Conservation (phyloP, 371 early-diverging fungal species). For the Catenaria anguillulae region DNA sequence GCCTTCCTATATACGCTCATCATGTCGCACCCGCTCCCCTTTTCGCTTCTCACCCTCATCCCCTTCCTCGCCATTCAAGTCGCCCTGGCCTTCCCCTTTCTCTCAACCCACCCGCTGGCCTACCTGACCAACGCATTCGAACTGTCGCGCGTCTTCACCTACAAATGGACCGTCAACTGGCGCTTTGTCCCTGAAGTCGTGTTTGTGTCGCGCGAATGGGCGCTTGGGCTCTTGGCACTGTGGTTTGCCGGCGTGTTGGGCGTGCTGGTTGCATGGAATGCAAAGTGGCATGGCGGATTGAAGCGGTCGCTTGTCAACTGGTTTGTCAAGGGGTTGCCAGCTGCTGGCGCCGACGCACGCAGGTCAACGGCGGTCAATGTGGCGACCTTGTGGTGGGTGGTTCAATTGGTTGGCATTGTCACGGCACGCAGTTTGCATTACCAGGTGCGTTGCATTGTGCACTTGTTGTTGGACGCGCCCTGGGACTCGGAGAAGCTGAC, state of each 20-base stretch:
- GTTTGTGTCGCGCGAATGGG: conserved; percentile 46
- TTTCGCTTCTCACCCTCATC: conserved; percentile 20
- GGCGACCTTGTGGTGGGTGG: conserved; percentile 41
- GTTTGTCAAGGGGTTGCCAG: conserved; percentile 6
- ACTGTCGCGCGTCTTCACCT: conserved; percentile 63
- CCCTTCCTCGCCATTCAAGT: conserved; percentile 30
- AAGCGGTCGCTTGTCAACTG: conserved; percentile 6
- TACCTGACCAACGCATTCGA: conserved; percentile 74
- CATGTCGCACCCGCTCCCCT: not conserved
- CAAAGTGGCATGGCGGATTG: conserved; percentile 21
- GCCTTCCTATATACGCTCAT: conserved; percentile 37
- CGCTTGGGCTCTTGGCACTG: conserved; percentile 31
- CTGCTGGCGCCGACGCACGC: not conserved
- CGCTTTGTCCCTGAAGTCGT: conserved; percentile 49
- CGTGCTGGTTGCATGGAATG: conserved; percentile 33
- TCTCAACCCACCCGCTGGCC: conserved; percentile 32
- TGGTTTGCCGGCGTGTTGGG: conserved; percentile 33
- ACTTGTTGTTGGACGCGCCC: no score
- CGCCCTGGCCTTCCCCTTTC: conserved; percentile 54
- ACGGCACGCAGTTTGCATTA: conserved; percentile 83
- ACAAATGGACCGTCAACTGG: conserved; percentile 92
- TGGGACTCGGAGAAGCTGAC: no score
- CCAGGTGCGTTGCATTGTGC: no score
- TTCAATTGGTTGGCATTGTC: conserved; percentile 72
- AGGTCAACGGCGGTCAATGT: not conserved